These are phyloP conservation scores for Saccharomycopsis oosterbeekiorum DNA, from an alignment of 805 yeast genomes.

Conservation along the genomic window DNA sequence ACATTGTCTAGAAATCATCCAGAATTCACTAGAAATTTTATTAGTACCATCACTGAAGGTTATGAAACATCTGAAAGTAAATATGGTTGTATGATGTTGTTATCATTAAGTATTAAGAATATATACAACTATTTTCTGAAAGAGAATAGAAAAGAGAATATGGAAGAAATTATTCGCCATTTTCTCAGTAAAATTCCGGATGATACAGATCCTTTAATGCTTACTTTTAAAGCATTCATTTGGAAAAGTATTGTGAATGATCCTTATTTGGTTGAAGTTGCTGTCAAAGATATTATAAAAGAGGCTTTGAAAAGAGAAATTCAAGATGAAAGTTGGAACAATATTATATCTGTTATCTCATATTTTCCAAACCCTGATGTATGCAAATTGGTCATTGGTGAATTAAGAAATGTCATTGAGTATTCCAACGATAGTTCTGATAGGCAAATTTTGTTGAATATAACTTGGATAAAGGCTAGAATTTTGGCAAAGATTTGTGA, in stretches of 20 bases:
- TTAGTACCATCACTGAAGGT: constrained; percentile 37
- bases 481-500: constrained; percentile 42
- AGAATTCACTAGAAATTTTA: constrained; percentile 40
- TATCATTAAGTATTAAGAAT: constrained; percentile 43
- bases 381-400: constrained; percentile 39
- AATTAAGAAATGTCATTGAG: constrained; percentile 35
- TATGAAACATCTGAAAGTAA: constrained; percentile 28
- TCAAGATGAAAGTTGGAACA: constrained; percentile 43
- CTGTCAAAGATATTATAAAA: constrained; percentile 45
- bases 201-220: constrained; percentile 28
- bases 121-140: constrained; percentile 34
- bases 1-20: constrained; percentile 39
- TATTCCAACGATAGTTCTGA: constrained; percentile 20
- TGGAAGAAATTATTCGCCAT: constrained; percentile 39
- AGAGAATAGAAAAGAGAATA: constrained; percentile 35
- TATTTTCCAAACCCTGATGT: constrained; percentile 42
- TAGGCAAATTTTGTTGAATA: constrained; percentile 27
- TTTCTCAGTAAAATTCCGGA: constrained; percentile 35
- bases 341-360: constrained; percentile 38
- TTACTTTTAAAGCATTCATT: constrained; percentile 35
- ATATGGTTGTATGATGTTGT: constrained; percentile 13
- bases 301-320: constrained; percentile 48
- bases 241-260: constrained; percentile 45
- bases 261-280: constrained; percentile 33
- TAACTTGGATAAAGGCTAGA: constrained; percentile 43